Percentiles rank a stretch among this genome's conserved stretches.
Evolutionary conservation across 176 grass and related monocot species (phyloP).

Genomic region (Cymbopogon citratus): DNA sequence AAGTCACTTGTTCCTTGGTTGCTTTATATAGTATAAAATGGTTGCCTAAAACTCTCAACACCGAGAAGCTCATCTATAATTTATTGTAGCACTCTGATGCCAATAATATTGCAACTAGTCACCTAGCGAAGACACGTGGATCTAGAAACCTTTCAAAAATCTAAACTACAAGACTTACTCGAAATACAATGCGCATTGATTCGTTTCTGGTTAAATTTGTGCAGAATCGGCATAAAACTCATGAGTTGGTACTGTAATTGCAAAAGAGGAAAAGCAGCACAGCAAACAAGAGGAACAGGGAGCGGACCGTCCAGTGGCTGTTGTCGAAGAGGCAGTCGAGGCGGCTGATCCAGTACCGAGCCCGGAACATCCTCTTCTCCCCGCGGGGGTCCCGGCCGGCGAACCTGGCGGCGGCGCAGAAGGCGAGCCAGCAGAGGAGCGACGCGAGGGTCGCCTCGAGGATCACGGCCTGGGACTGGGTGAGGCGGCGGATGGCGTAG

Average conservation of each 20-base stretch:
- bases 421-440: slow-evolving; percentile 66
- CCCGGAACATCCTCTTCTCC: slow-evolving; percentile 47
- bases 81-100: neutral
- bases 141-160: neutral
- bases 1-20: neutral
- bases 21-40: neutral
- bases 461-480: slow-evolving; percentile 84
- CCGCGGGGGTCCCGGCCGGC: slow-evolving; percentile 29
- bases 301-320: slow-evolving; percentile 63
- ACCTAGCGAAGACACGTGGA: too few species aligned
- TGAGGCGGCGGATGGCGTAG: slow-evolving; percentile 69
- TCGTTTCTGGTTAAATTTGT: neutral
- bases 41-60: neutral
- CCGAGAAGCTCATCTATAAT: neutral
- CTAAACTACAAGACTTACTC: neutral
- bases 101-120: neutral
- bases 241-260: too few species aligned
- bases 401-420: slow-evolving; percentile 52
- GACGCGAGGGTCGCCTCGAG: slow-evolving; percentile 45
- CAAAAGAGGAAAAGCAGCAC: too few species aligned
- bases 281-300: neutral
- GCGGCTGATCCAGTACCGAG: slow-evolving; percentile 71
- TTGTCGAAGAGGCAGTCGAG: slow-evolving; percentile 71
- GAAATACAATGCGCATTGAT: neutral
- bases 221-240: too few species aligned